phyloP scores from a whole-genome alignment of 2,329 filamentous ascomycete species.

The Neopestalotiopsis sp. region DNA sequence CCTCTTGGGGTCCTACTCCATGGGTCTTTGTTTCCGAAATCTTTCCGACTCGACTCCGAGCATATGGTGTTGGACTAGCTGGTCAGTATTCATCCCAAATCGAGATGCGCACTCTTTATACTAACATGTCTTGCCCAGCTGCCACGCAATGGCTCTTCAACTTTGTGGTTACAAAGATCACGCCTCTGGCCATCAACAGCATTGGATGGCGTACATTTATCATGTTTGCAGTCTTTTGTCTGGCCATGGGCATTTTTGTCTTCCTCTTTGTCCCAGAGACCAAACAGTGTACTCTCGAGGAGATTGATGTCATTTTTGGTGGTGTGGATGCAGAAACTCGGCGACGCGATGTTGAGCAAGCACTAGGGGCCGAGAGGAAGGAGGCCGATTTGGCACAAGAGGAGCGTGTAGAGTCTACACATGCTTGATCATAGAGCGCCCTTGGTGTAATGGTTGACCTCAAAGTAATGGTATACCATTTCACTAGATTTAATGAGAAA shows the following conservation, averaged over 20 bases:
- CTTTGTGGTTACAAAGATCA: slow-evolving; percentile 65
- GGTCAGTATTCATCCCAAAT: slow-evolving; percentile 37
- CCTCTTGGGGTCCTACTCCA: slow-evolving; percentile 55
- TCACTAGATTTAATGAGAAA: too few species aligned
- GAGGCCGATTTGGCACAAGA: background rate
- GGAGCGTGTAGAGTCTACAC: background rate
- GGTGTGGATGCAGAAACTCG: slow-evolving; percentile 7
- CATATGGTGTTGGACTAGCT: slow-evolving; percentile 50
- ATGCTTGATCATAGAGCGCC: background rate
- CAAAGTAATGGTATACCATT: too few species aligned
- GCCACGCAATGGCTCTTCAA: slow-evolving; percentile 78
- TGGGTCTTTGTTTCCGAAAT: slow-evolving; percentile 46
- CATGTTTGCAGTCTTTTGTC: slow-evolving; percentile 50
- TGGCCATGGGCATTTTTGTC: slow-evolving; percentile 42
- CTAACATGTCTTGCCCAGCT: slow-evolving; percentile 40
- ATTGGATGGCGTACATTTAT: slow-evolving; percentile 20
- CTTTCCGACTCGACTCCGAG: slow-evolving; percentile 53
- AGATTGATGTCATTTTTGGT: slow-evolving; percentile 12
- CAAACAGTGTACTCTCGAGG: slow-evolving; percentile 30
- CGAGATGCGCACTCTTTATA: background rate
- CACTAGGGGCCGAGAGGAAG: slow-evolving; percentile 1
- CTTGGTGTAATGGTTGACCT: too few species aligned
- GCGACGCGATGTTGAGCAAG: background rate
- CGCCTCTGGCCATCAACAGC: slow-evolving; percentile 6
- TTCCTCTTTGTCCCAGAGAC: slow-evolving; percentile 51